These are phyloP conservation scores for Exophiala viscosa DNA, from an alignment of 2,329 filamentous ascomycete species.

Conservation along the genomic window DNA sequence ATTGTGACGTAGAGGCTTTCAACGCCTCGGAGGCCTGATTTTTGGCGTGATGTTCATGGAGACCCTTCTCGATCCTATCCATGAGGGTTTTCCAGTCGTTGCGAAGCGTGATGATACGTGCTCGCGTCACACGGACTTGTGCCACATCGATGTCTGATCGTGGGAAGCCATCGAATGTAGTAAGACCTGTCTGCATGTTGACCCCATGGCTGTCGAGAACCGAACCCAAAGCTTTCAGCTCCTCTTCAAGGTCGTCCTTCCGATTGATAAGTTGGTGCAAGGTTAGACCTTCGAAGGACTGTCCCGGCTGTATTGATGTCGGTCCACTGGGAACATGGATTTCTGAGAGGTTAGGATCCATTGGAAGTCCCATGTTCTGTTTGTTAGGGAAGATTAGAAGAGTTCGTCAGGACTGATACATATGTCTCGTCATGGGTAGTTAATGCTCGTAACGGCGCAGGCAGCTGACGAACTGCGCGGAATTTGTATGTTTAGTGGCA, in stretches of 20 bases:
- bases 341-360: constrained; percentile 52
- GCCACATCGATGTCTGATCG: constrained; percentile 91
- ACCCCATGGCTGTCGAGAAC: constrained; percentile 79
- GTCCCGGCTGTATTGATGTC: constrained; percentile 55
- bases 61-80: constrained; percentile 72
- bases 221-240: constrained; percentile 76
- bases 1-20: constrained; percentile 24
- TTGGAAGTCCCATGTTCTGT: constrained; percentile 51
- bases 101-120: constrained; percentile 80
- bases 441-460: neutral
- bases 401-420: neutral
- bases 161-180: constrained; percentile 87
- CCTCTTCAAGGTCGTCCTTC: constrained; percentile 80
- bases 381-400: neutral
- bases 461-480: neutral
- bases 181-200: constrained; percentile 82
- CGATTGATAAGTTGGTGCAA: constrained; percentile 76
- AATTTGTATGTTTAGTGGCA: neutral
- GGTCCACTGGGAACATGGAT: constrained; percentile 75
- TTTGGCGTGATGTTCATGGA: constrained; percentile 88
- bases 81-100: constrained; percentile 95
- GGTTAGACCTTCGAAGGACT: constrained; percentile 63
- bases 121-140: constrained; percentile 89
- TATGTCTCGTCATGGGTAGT: neutral
- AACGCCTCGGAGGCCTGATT: constrained; percentile 43